Base-by-base conservation (phyloP, 768 basidiomycete genomes). In the Suillus lakei region DNA sequence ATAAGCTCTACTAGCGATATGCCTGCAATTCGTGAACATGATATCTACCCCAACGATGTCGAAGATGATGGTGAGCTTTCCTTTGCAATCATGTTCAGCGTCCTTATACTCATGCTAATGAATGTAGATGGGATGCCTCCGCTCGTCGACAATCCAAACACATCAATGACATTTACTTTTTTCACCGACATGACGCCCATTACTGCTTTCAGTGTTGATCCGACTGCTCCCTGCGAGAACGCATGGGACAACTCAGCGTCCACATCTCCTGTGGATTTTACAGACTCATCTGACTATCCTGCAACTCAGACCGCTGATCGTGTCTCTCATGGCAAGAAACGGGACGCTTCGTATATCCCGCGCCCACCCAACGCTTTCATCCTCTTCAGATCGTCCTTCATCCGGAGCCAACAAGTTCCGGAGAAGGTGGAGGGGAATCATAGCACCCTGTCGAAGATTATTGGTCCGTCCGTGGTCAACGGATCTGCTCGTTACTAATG, bases 351-450 rank as follows among this genome's bases (percentile, higher is more conserved):
- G 2, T 89, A 92, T 76, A 93, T 93, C 76, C 92, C 91, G 48
- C 88, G 92, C 56, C 91, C 92, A 8, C 91, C 91, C 30, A 93
- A 92, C 77, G 91, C 92, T 65, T 93, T 93, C 79, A 93, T 93
- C 70, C 88, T 93, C 76, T 93, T 92, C 77, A 86, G 91, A 69
- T 90, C 90, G 28, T 87, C 86, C 36, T 92, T 93, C 78, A 91
- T 93, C 75, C 83, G 85, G 38, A 88, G 86, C 70, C 86, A 91
- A 74, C 87, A 88, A 69, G 87, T 92, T 59, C 88, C 91, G 2
- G 89, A 86, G 43, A 86, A 87, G 74, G 91, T 92, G 61, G 91
- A 93, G 71, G 91, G 91, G 1, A 93, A 91, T 69, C 91, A 92
- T 68, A 89, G 89, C 72, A 89, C 86, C 8, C 82, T 93, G 60